Evolutionary conservation across 768 basidiomycete genomes (phyloP).

Genomic region (Lentinula guzmanii): DNA sequence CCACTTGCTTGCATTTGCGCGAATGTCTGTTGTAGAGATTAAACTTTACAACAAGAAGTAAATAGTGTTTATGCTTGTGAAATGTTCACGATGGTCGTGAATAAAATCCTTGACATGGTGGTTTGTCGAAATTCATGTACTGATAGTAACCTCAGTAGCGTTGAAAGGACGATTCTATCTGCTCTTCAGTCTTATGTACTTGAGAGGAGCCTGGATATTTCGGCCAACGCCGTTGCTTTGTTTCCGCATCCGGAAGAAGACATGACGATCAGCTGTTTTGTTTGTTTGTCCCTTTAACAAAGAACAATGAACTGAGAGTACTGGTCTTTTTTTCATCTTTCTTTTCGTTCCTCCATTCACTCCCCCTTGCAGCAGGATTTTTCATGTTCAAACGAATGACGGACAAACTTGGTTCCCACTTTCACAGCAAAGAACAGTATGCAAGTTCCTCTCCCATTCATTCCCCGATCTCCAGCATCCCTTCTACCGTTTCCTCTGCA

Average conservation of each 20-base stretch:
- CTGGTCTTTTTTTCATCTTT: conserved; percentile 5
- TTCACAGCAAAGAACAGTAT: neutral
- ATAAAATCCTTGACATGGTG: too few species aligned
- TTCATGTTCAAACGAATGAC: conserved; percentile 49
- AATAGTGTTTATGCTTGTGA: too few species aligned
- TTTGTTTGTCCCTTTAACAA: conserved; percentile 10
- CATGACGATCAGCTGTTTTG: neutral
- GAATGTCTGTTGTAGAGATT: too few species aligned
- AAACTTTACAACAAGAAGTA: too few species aligned
- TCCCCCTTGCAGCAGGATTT: conserved; percentile 7
- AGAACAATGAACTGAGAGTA: conserved; percentile 20
- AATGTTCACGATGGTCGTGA: too few species aligned
- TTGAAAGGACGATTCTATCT: too few species aligned
- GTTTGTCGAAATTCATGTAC: too few species aligned
- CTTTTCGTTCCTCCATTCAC: conserved; percentile 8
- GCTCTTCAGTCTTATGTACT: too few species aligned
- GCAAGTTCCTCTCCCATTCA: neutral
- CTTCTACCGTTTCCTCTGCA: conserved; percentile 19
- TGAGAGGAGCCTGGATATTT: too few species aligned
- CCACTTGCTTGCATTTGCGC: too few species aligned
- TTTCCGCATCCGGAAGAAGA: neutral
- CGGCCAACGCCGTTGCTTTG: neutral
- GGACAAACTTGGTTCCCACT: conserved; percentile 37
- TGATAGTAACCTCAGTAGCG: too few species aligned
- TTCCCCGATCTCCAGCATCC: conserved; percentile 4